Evolutionary conservation across 225 moss, liverwort and hornwort species (phyloP).

Genomic region (Sphagnum contortum): DNA sequence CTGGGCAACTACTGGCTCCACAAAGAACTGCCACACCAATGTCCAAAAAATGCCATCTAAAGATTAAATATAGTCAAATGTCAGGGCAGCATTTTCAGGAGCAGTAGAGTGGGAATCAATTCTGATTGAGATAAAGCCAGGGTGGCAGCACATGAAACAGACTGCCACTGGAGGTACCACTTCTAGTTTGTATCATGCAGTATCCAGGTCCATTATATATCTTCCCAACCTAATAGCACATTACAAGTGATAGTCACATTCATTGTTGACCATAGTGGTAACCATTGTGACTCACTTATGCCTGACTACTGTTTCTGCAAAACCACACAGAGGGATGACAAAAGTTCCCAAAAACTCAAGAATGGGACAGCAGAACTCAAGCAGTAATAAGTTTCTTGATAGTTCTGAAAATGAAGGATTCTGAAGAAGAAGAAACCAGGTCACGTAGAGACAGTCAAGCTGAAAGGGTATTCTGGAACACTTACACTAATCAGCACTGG

Average conservation of each 20-base stretch:
- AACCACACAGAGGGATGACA: not conserved
- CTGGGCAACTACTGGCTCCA: constrained; percentile 33
- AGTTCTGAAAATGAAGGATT: no score
- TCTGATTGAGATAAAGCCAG: not conserved
- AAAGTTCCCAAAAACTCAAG: not conserved
- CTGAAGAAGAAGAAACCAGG: not conserved
- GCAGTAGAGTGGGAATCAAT: not conserved
- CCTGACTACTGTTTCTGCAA: no score
- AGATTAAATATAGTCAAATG: not conserved
- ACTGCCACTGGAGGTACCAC: no score
- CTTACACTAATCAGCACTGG: constrained; percentile 90
- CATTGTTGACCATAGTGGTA: no score
- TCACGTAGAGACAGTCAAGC: not conserved
- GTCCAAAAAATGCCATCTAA: no score
- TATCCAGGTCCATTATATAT: no score
- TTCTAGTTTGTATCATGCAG: no score
- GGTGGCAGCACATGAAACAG: not conserved
- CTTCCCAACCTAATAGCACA: no score
- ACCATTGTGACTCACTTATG: no score
- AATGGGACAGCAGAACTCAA: not conserved
- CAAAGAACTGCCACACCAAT: constrained; percentile 46
- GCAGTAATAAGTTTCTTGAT: not conserved
- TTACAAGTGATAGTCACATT: no score
- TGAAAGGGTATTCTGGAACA: not conserved
- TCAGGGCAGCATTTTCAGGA: not conserved